These are phyloP conservation scores for Tetrahymena malaccensis DNA, from an alignment of 73 alveolate species.

Conservation along the genomic window DNA sequence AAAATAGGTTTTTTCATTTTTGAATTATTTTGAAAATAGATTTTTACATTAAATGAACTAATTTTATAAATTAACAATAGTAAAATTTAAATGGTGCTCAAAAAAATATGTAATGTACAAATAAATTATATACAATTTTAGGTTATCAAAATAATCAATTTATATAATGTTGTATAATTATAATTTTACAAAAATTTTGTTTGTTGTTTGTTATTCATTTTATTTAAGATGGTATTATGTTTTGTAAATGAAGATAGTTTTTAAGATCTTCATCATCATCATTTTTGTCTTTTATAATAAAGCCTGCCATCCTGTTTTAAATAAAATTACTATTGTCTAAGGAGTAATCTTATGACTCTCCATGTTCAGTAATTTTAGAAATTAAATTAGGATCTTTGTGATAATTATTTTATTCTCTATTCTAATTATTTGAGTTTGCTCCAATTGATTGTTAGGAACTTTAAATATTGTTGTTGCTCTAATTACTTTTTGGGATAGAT, in stretches of 20 bases:
- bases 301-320: background rate
- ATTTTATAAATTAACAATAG: too few relatives aligned
- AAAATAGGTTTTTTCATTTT: too few relatives aligned
- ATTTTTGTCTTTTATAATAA: background rate
- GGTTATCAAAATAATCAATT: background rate
- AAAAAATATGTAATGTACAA: too few relatives aligned
- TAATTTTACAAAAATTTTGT: background rate
- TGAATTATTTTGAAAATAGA: too few relatives aligned
- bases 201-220: background rate
- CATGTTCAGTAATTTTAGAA: background rate
- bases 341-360: background rate
- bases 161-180: too few relatives aligned
- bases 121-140: too few relatives aligned
- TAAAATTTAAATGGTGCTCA: too few relatives aligned
- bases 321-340: background rate
- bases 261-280: background rate
- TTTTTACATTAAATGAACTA: too few relatives aligned
- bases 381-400: background rate
- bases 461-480: background rate
- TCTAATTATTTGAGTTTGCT: background rate
- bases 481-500: background rate
- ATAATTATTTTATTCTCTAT: background rate
- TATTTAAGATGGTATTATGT: background rate
- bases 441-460: background rate
- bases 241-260: background rate